Evolutionary conservation across 345 rosid species (phyloP).

Genomic region (Xanthoceras sorbifolium): DNA sequence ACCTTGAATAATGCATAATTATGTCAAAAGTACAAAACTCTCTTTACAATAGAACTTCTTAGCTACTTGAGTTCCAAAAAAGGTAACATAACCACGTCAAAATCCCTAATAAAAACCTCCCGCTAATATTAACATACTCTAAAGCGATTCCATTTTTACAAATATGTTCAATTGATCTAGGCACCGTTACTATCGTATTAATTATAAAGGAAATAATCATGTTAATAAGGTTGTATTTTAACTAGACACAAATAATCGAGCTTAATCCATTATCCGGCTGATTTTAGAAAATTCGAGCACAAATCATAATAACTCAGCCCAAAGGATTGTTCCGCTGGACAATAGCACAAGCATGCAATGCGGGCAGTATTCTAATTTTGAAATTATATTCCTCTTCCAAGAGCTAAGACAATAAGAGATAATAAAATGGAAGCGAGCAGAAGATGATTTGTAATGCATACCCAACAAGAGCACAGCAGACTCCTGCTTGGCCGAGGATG

Average conservation of each 20-base stretch:
- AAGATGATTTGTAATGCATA: conserved; percentile 32
- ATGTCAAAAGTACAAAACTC: background rate
- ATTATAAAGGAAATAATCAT: no score
- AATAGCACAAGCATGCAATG: background rate
- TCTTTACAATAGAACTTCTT: background rate
- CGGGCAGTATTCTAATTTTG: background rate
- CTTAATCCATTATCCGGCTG: background rate
- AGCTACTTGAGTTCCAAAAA: background rate
- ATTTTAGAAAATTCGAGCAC: no score
- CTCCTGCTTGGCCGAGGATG: conserved; percentile 91
- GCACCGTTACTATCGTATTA: background rate
- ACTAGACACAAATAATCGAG: background rate
- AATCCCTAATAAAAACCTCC: background rate
- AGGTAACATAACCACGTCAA: background rate
- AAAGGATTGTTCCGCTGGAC: background rate
- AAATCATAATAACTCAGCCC: no score
- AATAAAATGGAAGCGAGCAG: background rate
- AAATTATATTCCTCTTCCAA: background rate
- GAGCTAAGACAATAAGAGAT: background rate
- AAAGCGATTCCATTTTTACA: background rate
- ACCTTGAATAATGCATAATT: background rate
- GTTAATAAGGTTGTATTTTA: background rate
- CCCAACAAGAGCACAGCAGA: conserved; percentile 99
- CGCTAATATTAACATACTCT: background rate
- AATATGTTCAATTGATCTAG: background rate